Percentiles rank a stretch among this genome's conserved stretches.
phyloP scores from a whole-genome alignment of 768 basidiomycete species.

The Galerina marginata region DNA sequence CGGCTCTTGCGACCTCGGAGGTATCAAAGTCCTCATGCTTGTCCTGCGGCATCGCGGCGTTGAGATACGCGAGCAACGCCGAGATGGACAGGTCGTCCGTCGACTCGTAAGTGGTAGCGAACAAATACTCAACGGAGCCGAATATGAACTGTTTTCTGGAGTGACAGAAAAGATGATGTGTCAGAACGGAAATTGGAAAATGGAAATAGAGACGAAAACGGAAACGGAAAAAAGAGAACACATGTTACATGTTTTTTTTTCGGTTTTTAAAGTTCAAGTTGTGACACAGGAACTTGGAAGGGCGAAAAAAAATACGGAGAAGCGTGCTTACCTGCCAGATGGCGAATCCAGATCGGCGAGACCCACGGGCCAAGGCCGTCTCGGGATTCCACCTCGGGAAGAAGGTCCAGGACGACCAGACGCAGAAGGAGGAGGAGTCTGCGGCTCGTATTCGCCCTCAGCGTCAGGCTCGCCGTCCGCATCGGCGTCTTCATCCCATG shows the following conservation, averaged over 20 bases:
- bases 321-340: conserved; percentile 59
- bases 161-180: conserved; percentile 9
- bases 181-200: too few relatives aligned
- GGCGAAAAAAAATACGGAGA: conserved; percentile 8
- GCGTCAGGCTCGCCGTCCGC: conserved; percentile 37
- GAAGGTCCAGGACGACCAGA: background rate
- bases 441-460: conserved; percentile 31
- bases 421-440: conserved; percentile 7
- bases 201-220: background rate
- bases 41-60: conserved; percentile 76
- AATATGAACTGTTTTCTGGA: conserved; percentile 63
- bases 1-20: conserved; percentile 63
- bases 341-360: conserved; percentile 66
- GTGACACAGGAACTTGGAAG: too few relatives aligned
- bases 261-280: too few relatives aligned
- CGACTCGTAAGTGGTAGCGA: conserved; percentile 68
- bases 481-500: conserved; percentile 29
- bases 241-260: too few relatives aligned
- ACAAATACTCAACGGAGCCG: conserved; percentile 66
- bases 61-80: conserved; percentile 70
- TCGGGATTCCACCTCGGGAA: conserved; percentile 12
- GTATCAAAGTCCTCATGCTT: conserved; percentile 87
- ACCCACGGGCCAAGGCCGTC: conserved; percentile 40
- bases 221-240: background rate
- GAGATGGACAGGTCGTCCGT: conserved; percentile 75